These are phyloP conservation scores for Mycena maculata DNA, from an alignment of 768 basidiomycete genomes.

Conservation along the genomic window DNA sequence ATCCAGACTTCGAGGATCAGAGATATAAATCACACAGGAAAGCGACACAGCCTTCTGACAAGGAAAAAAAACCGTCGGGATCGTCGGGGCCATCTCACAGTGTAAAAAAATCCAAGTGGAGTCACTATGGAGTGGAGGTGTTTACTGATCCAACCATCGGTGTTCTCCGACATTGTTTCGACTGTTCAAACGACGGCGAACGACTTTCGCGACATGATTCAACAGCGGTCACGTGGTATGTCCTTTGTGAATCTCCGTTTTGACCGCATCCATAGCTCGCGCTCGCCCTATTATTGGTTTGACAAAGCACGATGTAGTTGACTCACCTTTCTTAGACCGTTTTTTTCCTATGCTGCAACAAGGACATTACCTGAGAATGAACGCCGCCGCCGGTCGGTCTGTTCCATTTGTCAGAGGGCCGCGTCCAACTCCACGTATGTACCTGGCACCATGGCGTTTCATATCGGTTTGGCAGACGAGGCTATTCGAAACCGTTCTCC, in stretches of 20 bases:
- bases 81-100: too few relatives aligned
- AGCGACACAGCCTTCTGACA: constrained; percentile 15
- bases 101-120: neutral
- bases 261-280: constrained; percentile 20
- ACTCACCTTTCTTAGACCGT: neutral
- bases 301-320: constrained; percentile 11
- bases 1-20: constrained; percentile 19
- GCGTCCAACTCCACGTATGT: constrained; percentile 36
- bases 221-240: constrained; percentile 7
- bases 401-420: constrained; percentile 35
- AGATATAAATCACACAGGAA: neutral
- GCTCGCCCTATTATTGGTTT: constrained; percentile 15
- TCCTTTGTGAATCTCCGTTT: constrained; percentile 22
- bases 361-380: constrained; percentile 21
- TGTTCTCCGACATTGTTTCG: neutral
- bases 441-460: constrained; percentile 42
- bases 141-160: neutral
- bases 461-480: constrained; percentile 45
- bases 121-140: neutral
- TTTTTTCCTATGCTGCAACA: constrained; percentile 17
- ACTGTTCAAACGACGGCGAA: neutral
- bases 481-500: constrained; percentile 47
- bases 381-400: constrained; percentile 29
- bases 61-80: neutral
- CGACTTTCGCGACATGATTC: neutral